Evolutionary conservation across 495 filamentous ascomycete genomes (phyloP), one percentile per base, ranked within the genome.

Genomic region (Penicillium dipodomyicola): DNA sequence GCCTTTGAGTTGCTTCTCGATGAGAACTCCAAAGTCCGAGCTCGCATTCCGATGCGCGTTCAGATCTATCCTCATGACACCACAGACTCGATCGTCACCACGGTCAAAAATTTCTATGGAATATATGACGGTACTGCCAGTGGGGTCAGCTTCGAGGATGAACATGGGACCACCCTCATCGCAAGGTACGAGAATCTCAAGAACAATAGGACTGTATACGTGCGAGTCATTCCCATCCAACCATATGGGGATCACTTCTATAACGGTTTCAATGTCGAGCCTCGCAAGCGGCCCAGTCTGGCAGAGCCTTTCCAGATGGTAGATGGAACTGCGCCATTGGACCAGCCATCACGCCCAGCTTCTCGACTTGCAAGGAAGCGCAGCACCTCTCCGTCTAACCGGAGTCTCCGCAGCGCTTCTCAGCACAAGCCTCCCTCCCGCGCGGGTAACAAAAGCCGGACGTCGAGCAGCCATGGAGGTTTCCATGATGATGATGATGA

Each of bases 21-120:
- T 57, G 82, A 89, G 50, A 84, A 83, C 48, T 82, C 87, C 56
- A 85, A 88, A 67, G 82, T 85, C 56, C 82, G 84, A 57, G 90
- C 87, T 62, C 84, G 92, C 59, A 82, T 95, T 51, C 93, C 94
- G 12, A 87, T 97, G 82, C 84, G 91, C 64, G 91, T 98, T 32
- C 86, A 90, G 48, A 97, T 98, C 45, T 92, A 83, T 61, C 89
- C 89, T 20, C 91, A 96, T 74, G 94, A 98, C 76, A 88, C 88
- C 44, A 98, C 94, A 5, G 92, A 96, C 58, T 96, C 91, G 23
- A 97, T 98, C 71, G 87, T 96, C 52, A 89, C 90, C 4, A 97
- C 94, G 5, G 92, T 97, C 53, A 97, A 95, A 77, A 96, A 96
- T 76, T 96, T 97, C 77, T 96, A 94, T 69, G 94, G 92, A 39